phyloP scores from a whole-genome alignment of 495 filamentous ascomycete genomes.

The Penicillium riverlandense region DNA sequence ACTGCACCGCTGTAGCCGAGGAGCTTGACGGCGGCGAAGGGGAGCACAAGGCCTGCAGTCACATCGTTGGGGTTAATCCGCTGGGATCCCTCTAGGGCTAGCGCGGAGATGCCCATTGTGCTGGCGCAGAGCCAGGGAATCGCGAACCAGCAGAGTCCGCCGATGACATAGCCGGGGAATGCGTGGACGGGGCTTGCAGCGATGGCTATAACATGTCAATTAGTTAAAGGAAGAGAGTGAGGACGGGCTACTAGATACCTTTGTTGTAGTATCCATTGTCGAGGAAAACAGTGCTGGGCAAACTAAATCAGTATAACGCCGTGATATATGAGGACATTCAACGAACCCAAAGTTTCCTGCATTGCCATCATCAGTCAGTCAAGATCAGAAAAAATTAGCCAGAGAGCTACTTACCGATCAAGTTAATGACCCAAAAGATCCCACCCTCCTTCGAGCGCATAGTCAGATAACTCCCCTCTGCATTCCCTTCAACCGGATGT shows the following conservation, averaged over 20 bases:
- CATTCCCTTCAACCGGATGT: constrained; percentile 82
- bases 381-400: not conserved
- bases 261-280: constrained; percentile 91
- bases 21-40: constrained; percentile 82
- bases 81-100: constrained; percentile 69
- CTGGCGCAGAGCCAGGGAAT: constrained; percentile 92
- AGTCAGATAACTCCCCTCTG: constrained; percentile 78
- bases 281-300: constrained; percentile 61
- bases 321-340: not conserved
- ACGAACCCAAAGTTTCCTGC: constrained; percentile 27
- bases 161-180: constrained; percentile 87
- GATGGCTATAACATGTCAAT: constrained; percentile 49
- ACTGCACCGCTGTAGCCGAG: constrained; percentile 84
- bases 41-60: constrained; percentile 78
- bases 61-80: constrained; percentile 72
- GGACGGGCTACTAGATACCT: constrained; percentile 7
- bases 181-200: constrained; percentile 85
- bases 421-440: constrained; percentile 96
- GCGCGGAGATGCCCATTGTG: constrained; percentile 86
- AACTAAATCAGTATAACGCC: too few species aligned
- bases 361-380: constrained; percentile 1
- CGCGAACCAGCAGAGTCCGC: constrained; percentile 89
- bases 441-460: constrained; percentile 83
- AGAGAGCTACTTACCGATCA: constrained; percentile 58
- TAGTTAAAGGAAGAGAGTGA: not conserved